These are phyloP conservation scores for Globisporangium megalacanthum DNA, from an alignment of 352 stramenopile species.

Conservation along the genomic window DNA sequence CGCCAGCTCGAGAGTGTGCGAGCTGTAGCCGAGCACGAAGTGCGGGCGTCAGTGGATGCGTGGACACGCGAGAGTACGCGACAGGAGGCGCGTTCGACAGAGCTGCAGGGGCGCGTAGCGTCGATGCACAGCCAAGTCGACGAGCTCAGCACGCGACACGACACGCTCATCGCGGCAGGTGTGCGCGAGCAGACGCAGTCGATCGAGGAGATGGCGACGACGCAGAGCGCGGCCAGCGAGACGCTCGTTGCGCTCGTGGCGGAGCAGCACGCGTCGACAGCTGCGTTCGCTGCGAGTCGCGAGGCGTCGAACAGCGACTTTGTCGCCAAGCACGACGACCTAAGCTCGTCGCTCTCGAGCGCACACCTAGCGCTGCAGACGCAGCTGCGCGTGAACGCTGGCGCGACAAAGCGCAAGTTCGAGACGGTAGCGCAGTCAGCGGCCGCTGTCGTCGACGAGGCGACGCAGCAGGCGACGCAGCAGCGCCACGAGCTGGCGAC, in stretches of 20 bases:
- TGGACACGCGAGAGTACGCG: slow-evolving; percentile 23
- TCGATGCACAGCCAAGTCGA: slow-evolving; percentile 19
- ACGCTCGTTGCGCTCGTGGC: slow-evolving; percentile 18
- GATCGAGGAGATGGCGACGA: slow-evolving; percentile 2
- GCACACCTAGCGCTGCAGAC: slow-evolving; percentile 24
- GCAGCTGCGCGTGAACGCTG: slow-evolving; percentile 23
- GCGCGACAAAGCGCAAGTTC: slow-evolving; percentile 27
- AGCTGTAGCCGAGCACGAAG: slow-evolving; percentile 28
- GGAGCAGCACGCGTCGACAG: slow-evolving; percentile 16
- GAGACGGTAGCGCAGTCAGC: slow-evolving; percentile 17
- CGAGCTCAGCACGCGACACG: slow-evolving; percentile 16
- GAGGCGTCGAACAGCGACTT: slow-evolving; percentile 21
- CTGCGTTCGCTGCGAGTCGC: slow-evolving; percentile 15
- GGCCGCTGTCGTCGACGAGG: slow-evolving; percentile 22
- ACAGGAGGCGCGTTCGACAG: slow-evolving; percentile 22
- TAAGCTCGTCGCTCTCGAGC: slow-evolving; percentile 20
- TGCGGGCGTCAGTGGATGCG: slow-evolving; percentile 29
- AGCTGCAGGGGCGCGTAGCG: slow-evolving; percentile 22
- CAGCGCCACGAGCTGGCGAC: slow-evolving; percentile 31
- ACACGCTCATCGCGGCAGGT: slow-evolving; percentile 21
- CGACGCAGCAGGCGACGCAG: slow-evolving; percentile 20
- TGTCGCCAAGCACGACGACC: slow-evolving; percentile 20
- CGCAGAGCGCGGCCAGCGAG: slow-evolving; percentile 3
- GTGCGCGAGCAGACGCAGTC: slow-evolving; percentile 12
- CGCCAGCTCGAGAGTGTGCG: slow-evolving; percentile 30